Evolutionary conservation across 2,329 filamentous ascomycete genomes (phyloP), one percentile per base, ranked within the genome.

Genomic region (Parascedosporium putredinis): DNA sequence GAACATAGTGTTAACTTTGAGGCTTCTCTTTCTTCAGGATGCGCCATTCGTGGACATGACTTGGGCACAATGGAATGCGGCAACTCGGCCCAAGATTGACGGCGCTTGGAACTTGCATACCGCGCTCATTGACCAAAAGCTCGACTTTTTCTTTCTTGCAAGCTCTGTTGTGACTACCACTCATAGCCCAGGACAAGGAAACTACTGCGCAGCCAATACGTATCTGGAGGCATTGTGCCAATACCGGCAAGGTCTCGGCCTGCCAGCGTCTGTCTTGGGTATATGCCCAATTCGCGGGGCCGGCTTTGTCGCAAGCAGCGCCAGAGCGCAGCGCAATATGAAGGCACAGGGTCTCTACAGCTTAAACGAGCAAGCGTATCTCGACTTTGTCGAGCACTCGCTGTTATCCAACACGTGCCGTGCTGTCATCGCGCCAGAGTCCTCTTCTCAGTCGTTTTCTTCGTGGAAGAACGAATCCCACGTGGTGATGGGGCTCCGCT

Each of bases 171-270:
- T 66, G 4, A 62, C 67, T 20, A 62, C 69, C 54, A 61, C 78
- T 44, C 78, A 78, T 25, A 78, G 73, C 53, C 70, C 72, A 5
- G 75, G 75, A 0, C 78, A 81, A 52, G 70, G 74, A 14, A 79
- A 79, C 59, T 81, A 81, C 53, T 72, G 74, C 2, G 75, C 76
- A 0, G 76, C 72, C 5, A 77, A 78, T 55, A 64, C 62, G 45
- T 75, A 72, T 55, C 65, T 74, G 46, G 74, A 78, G 47, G 67
- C 72, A 0, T 63, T 78, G 16, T 71, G 73, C 0, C 59, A 59
- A 5, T 60, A 64, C 47, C 58, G 61, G 36, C 59, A 58, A 0
- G 58, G 58, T 1, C 59, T 59, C 22, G 70, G 71, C 1, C 59
- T 73, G 2, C 62, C 69, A 3, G 72, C 70, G 18, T 65, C 71